These are phyloP conservation scores for Colletotrichum euphorbiae DNA, from an alignment of 2,329 filamentous ascomycete species.

Conservation along the genomic window DNA sequence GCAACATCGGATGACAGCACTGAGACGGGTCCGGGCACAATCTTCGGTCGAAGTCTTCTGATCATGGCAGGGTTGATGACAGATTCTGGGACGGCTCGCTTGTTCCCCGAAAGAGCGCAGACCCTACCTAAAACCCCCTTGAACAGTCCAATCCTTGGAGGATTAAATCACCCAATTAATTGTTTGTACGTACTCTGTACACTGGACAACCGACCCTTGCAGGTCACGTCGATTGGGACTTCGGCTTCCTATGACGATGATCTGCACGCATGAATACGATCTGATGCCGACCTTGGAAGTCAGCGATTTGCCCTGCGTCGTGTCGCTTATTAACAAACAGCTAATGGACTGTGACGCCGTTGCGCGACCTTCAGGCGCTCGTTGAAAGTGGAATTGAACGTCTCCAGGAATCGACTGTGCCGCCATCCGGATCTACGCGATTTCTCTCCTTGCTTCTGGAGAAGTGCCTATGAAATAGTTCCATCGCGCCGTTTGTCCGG, in stretches of 20 bases:
- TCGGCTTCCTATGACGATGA: slow-evolving; percentile 10
- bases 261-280: slow-evolving; percentile 24
- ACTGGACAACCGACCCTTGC: not conserved
- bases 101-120: slow-evolving; percentile 16
- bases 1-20: slow-evolving; percentile 28
- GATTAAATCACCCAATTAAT: not conserved
- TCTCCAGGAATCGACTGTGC: too few species aligned
- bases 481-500: too few species aligned
- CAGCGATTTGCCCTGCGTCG: not conserved
- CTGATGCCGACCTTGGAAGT: not conserved
- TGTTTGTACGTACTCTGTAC: not conserved
- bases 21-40: not conserved
- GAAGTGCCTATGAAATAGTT: too few species aligned
- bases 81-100: slow-evolving; percentile 3
- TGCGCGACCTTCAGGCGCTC: too few species aligned
- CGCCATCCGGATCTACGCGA: too few species aligned
- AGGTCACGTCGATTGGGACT: not conserved
- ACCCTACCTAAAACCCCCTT: not conserved
- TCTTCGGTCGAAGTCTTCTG: not conserved
- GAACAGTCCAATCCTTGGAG: not conserved
- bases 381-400: too few species aligned
- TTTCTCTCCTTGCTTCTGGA: too few species aligned
- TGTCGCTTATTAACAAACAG: not conserved
- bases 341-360: too few species aligned
- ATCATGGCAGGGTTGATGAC: slow-evolving; percentile 14